Conservation (phyloP, 129 eudicot genomes). For the Escallonia herrerae region DNA sequence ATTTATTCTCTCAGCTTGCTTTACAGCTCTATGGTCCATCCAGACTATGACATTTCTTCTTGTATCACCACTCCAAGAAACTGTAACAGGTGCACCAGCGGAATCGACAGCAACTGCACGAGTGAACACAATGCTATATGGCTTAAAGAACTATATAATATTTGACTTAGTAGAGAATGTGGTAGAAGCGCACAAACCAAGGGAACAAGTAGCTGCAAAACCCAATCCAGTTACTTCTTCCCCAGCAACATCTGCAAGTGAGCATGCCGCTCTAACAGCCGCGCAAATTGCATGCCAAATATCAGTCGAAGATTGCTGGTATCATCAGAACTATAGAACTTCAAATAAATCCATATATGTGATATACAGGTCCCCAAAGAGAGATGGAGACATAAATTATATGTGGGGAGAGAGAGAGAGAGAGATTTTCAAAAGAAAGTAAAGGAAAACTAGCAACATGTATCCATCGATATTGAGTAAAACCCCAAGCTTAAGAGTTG, state of each 20-base stretch:
- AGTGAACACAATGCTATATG: no score
- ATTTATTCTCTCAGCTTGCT: conserved; percentile 94
- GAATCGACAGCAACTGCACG: conserved; percentile 94
- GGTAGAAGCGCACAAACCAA: conserved; percentile 44
- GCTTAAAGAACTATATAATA: no score
- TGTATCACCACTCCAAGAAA: conserved; percentile 91
- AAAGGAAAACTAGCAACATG: no score
- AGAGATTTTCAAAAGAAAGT: no score
- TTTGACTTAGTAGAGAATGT: neutral
- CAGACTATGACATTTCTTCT: conserved; percentile 94
- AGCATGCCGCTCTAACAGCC: conserved; percentile 79
- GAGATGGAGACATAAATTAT: no score
- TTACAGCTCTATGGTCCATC: conserved; percentile 99
- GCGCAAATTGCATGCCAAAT: conserved; percentile 97
- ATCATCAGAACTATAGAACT: conserved; percentile 6
- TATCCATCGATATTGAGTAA: no score
- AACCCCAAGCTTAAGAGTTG: no score
- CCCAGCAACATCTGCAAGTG: conserved; percentile 60
- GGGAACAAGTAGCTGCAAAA: conserved; percentile 98
- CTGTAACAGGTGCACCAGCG: conserved; percentile 90
- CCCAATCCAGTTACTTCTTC: conserved; percentile 84
- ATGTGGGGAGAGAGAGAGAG: no score
- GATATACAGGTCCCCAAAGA: no score
- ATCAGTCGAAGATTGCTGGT: conserved; percentile 99
- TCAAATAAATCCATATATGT: no score